Base-by-base conservation (phyloP, 768 basidiomycete species). In the Terana coerulea region DNA sequence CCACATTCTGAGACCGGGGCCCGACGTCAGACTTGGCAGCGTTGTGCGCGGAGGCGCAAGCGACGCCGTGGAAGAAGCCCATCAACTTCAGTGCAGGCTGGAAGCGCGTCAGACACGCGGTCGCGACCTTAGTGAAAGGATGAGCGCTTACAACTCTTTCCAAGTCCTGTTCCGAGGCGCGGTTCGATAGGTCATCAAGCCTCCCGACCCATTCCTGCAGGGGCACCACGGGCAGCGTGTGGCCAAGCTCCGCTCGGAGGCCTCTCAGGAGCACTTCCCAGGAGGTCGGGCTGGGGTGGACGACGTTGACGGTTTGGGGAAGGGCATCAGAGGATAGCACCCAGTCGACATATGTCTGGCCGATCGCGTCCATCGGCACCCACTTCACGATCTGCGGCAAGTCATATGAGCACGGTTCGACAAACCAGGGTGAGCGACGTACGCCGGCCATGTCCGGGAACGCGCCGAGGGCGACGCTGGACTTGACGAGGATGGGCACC, bases 401-500 rank as follows among this genome's bases (percentile, higher is more conserved):
- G 10, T 15, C 21, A 52, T 28, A 37, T 40, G 14, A 33, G 17
- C 39, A 17, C 29, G 40, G 10, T 39, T 39, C 9, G 7, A 19
- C 9, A 39, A 11, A 7, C 11, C 37, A 12, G 5, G 12, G 9
- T 8, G 31, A 30, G 3, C 9, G 4, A 40, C 57, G 33, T 35
- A 55, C 57, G 21, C 51, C 51, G 12, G 21, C 34, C 8, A 52
- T 28, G n/a, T 45, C 54, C 11, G 54, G 57, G 4, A 55, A 26
- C 3, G 17, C 29, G 2, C 48, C 48, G 5, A 59, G 44, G 2
- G 57, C 41, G 15, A 55, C 15, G 39, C 54, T 52, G 3, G 57
- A 55, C 43, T 59, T 55, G 40, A 49, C 47, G 14, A 54, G 29
- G 19, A 56, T 50, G 6, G 67, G 67, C 2, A 68, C 51, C 67